Conservation (phyloP, 2,329 filamentous ascomycete species). For the Arthroderma uncinatum region DNA sequence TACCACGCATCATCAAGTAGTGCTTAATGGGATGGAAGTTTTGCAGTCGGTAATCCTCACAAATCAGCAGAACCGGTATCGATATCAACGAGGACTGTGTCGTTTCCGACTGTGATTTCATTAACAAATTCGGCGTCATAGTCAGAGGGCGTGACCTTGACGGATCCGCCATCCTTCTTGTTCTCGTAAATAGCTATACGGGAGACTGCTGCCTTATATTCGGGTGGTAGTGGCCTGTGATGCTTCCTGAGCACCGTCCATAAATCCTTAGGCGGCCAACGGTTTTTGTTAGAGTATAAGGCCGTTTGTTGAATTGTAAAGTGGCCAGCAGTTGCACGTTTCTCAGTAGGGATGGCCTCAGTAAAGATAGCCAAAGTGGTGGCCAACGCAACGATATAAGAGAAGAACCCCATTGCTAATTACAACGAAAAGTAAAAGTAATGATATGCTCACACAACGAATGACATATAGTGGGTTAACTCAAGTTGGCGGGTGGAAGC, state of each 20-base stretch:
- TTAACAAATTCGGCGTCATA: slow-evolving; percentile 49
- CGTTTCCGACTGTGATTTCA: slow-evolving; percentile 53
- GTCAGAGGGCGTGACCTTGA: slow-evolving; percentile 35
- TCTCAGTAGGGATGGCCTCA: background rate
- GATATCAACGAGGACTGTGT: slow-evolving; percentile 55
- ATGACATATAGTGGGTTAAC: background rate
- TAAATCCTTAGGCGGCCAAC: background rate
- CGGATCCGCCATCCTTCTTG: background rate
- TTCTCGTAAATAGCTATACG: background rate
- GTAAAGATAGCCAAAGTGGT: background rate
- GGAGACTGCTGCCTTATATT: background rate
- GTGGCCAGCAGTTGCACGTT: background rate
- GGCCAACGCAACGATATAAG: too few species aligned
- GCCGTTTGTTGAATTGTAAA: slow-evolving; percentile 7
- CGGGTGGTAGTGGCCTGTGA: background rate
- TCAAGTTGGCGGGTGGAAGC: background rate
- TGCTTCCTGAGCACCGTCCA: background rate
- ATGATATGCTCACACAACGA: too few species aligned
- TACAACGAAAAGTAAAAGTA: background rate
- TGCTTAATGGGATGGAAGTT: background rate
- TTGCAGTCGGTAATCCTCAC: slow-evolving; percentile 35
- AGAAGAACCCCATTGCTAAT: background rate
- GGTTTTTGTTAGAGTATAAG: background rate
- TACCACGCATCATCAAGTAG: too few species aligned
- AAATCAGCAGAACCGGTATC: slow-evolving; percentile 61